Percentiles rank a stretch among this genome's conserved stretches.
These are phyloP conservation scores for Pelomyxa schiedti DNA, from an alignment of 78 protist genomes.

Conservation along the genomic window DNA sequence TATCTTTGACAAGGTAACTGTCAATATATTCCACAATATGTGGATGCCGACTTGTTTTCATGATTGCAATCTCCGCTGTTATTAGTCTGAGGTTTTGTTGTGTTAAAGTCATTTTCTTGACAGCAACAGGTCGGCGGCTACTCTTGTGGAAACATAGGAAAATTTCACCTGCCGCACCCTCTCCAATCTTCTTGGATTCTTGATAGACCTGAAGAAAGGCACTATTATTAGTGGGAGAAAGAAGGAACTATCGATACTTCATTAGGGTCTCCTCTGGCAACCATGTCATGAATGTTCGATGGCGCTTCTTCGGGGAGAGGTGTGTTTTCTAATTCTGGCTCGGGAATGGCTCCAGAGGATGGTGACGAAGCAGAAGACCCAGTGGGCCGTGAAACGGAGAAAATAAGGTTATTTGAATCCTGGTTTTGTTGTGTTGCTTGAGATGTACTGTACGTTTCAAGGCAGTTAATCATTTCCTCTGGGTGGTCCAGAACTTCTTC, in stretches of 20 bases:
- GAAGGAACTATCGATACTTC: constrained; percentile 42
- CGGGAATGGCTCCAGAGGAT: not conserved
- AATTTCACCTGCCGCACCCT: constrained; percentile 66
- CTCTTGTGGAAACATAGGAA: constrained; percentile 24
- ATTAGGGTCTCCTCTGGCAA: constrained; percentile 44
- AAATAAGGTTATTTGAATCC: not conserved
- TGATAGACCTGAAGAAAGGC: no score
- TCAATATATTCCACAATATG: constrained; percentile 55
- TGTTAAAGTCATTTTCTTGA: constrained; percentile 52
- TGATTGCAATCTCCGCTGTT: constrained; percentile 53
- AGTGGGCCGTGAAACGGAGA: not conserved
- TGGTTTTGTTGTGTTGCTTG: not conserved
- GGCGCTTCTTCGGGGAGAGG: constrained; percentile 31
- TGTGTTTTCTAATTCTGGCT: not conserved
- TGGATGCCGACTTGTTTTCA: constrained; percentile 35
- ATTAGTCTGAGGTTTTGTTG: constrained; percentile 34
- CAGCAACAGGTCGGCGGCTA: constrained; percentile 37
- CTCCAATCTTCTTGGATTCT: constrained; percentile 60
- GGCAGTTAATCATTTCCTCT: constrained; percentile 37
- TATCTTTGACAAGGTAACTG: constrained; percentile 37
- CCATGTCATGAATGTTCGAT: constrained; percentile 27
- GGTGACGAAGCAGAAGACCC: not conserved
- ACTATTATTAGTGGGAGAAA: no score
- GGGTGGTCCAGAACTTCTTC: constrained; percentile 48
- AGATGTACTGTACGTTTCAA: constrained; percentile 40